Evolutionary conservation across 108 stramenopile species (phyloP).

Genomic region (Stephanodiscus minutulus): DNA sequence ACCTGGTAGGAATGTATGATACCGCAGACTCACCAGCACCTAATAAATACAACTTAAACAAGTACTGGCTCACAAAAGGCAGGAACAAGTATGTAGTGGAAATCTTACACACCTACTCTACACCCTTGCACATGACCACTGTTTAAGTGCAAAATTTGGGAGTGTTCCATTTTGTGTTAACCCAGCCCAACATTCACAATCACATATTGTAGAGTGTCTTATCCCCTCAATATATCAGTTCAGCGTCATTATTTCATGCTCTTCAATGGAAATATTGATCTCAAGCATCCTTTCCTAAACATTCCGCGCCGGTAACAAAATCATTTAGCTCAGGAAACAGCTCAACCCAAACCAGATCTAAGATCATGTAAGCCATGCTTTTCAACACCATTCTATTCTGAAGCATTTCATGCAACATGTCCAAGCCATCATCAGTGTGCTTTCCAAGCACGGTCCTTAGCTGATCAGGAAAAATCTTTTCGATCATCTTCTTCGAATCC

Average conservation of each 20-base stretch:
- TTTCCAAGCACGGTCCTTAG: constrained; percentile 71
- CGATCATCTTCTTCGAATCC: constrained; percentile 53
- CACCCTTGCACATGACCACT: too few species aligned
- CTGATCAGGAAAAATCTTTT: constrained; percentile 72
- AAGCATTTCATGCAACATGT: constrained; percentile 83
- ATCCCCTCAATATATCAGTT: too few species aligned
- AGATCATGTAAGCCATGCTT: constrained; percentile 85
- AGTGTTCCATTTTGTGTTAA: too few species aligned
- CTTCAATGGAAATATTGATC: not conserved
- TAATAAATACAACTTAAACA: too few species aligned
- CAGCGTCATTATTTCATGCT: not conserved
- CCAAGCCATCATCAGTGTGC: constrained; percentile 77
- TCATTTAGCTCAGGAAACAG: constrained; percentile 85
- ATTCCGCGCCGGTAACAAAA: constrained; percentile 65
- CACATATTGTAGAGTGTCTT: too few species aligned
- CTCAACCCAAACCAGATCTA: constrained; percentile 79
- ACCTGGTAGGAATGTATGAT: too few species aligned
- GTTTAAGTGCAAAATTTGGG: too few species aligned
- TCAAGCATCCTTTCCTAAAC: constrained; percentile 55
- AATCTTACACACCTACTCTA: too few species aligned
- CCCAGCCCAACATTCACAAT: too few species aligned
- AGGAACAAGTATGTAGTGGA: too few species aligned
- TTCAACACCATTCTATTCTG: constrained; percentile 84
- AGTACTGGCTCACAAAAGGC: too few species aligned
- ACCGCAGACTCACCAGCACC: too few species aligned